Evolutionary conservation across 352 stramenopile genomes (phyloP).

Genomic region (Pythium brassicae): DNA sequence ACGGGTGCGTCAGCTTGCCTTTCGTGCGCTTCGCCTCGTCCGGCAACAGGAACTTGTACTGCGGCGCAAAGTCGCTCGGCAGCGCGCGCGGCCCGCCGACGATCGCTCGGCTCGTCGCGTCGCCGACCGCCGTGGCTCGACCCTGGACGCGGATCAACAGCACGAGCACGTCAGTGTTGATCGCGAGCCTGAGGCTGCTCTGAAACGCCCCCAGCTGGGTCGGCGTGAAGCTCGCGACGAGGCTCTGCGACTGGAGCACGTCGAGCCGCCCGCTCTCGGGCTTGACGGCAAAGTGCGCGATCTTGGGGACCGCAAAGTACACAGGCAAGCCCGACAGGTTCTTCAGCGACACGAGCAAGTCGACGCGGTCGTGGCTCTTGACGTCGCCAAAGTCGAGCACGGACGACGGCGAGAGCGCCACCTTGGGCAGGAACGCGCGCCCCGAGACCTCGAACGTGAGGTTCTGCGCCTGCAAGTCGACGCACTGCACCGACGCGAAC

Average conservation of each 20-base stretch:
- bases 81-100: conserved; percentile 64
- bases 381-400: conserved; percentile 84
- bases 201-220: conserved; percentile 81
- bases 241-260: conserved; percentile 83
- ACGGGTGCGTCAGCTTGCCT: conserved; percentile 39
- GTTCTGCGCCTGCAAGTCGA: conserved; percentile 62
- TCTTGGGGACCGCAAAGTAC: conserved; percentile 51
- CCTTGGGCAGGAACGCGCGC: conserved; percentile 44
- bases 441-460: conserved; percentile 73
- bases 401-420: conserved; percentile 37
- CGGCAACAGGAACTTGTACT: conserved; percentile 88
- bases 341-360: conserved; percentile 84
- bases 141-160: conserved; percentile 68
- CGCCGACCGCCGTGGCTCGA: conserved; percentile 43
- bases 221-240: conserved; percentile 88
- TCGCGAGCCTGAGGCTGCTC: conserved; percentile 29
- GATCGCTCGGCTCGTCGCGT: conserved; percentile 27
- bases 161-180: conserved; percentile 45
- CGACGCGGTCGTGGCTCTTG: conserved; percentile 63
- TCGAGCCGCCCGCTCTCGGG: conserved; percentile 68
- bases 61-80: conserved; percentile 78
- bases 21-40: conserved; percentile 68
- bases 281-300: conserved; percentile 75
- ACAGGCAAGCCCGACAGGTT: conserved; percentile 72
- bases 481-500: conserved; percentile 71